Evolutionary conservation across 2,329 filamentous ascomycete species (phyloP).

Genomic region (Zasmidium cellare): DNA sequence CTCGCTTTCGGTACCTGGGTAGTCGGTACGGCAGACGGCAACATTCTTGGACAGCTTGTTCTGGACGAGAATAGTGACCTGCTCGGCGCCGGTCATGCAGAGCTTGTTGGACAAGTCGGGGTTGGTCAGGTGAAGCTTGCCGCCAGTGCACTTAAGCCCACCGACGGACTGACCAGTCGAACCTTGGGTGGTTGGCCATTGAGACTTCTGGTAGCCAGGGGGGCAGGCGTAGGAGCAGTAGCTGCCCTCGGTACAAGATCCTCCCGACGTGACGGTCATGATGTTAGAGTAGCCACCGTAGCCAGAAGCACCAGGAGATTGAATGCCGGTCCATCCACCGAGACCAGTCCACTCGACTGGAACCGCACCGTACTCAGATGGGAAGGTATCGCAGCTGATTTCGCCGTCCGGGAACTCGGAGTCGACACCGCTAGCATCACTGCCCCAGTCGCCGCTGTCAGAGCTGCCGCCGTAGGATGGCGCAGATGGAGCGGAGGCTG

Average conservation of each 20-base stretch:
- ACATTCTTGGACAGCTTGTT: slow-evolving; percentile 71
- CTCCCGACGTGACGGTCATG: slow-evolving; percentile 65
- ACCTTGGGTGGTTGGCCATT: slow-evolving; percentile 83
- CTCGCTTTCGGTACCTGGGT: slow-evolving; percentile 89
- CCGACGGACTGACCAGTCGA: slow-evolving; percentile 80
- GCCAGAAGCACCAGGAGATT: slow-evolving; percentile 43
- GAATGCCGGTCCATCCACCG: slow-evolving; percentile 78
- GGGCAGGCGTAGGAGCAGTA: slow-evolving; percentile 95
- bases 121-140: slow-evolving; percentile 78
- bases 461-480: slow-evolving; percentile 2
- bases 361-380: slow-evolving; percentile 77
- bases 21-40: slow-evolving; percentile 90
- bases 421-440: slow-evolving; percentile 56
- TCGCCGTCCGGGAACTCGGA: slow-evolving; percentile 73
- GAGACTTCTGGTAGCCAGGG: slow-evolving; percentile 86
- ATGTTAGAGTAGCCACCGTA: slow-evolving; percentile 53
- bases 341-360: slow-evolving; percentile 67
- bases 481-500: slow-evolving; percentile 9
- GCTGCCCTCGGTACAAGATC: slow-evolving; percentile 59
- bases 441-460: slow-evolving; percentile 7
- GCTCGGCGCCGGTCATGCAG: slow-evolving; percentile 70
- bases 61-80: slow-evolving; percentile 64
- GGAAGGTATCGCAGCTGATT: slow-evolving; percentile 71
- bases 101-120: slow-evolving; percentile 63
- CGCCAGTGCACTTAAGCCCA: slow-evolving; percentile 77